A percentile compares a stretch with the other conserved stretches of the same genome.
These are phyloP conservation scores for Friedmanniomyces simplex DNA, from an alignment of 495 filamentous ascomycete species.

Conservation along the genomic window DNA sequence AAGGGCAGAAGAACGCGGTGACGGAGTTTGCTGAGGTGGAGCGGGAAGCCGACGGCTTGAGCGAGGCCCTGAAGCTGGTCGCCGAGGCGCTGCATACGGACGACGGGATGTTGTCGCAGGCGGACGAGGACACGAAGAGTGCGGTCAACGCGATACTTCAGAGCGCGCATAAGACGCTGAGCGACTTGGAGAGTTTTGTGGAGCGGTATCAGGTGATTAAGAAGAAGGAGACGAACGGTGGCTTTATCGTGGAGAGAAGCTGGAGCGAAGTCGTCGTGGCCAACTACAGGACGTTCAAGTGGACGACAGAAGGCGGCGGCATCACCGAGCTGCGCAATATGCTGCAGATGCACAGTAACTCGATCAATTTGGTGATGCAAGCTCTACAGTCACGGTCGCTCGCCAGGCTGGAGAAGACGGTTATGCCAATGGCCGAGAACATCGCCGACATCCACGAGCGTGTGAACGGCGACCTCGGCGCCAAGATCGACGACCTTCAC, in stretches of 20 bases:
- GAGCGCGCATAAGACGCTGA: constrained; percentile 27
- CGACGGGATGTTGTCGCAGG: constrained; percentile 24
- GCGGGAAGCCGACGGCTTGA: constrained; percentile 30
- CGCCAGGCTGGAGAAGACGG: constrained; percentile 25
- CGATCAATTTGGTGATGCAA: constrained; percentile 29
- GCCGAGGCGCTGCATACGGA: constrained; percentile 32
- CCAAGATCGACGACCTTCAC: constrained; percentile 30
- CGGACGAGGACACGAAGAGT: constrained; percentile 24
- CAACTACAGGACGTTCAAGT: constrained; percentile 31
- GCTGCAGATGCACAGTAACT: constrained; percentile 31
- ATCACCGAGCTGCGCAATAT: constrained; percentile 28
- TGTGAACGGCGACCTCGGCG: constrained; percentile 21
- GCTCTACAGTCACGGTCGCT: constrained; percentile 32
- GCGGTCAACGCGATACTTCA: constrained; percentile 28
- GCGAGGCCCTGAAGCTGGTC: constrained; percentile 31
- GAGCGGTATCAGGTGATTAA: constrained; percentile 33
- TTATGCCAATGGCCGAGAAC: constrained; percentile 29
- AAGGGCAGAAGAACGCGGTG: constrained; percentile 31
- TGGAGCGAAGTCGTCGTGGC: constrained; percentile 32
- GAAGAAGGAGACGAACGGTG: constrained; percentile 24
- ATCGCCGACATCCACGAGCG: constrained; percentile 29
- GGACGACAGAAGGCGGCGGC: constrained; percentile 33
- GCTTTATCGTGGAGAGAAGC: constrained; percentile 26
- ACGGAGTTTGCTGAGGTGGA: constrained; percentile 34
- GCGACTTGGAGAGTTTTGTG: constrained; percentile 32